Conservation (phyloP, 495 filamentous ascomycete genomes). For the Talaromyces borbonicus region DNA sequence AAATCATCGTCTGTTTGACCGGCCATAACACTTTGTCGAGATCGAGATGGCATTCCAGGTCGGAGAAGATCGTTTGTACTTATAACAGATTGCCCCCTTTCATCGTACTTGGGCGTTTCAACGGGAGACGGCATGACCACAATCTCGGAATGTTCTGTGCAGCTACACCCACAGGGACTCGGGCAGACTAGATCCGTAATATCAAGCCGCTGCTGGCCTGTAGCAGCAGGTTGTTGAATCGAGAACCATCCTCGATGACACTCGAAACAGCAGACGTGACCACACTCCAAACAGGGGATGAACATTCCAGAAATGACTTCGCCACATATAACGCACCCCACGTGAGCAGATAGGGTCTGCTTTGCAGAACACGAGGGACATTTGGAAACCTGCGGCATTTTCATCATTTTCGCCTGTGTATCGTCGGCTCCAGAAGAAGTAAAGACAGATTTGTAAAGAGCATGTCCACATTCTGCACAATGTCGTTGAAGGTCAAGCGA, state of each 20-base stretch:
- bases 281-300: conserved; percentile 41
- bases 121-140: conserved; percentile 3
- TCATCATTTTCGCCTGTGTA: conserved; percentile 14
- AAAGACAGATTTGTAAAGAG: conserved; percentile 33
- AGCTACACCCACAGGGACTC: conserved; percentile 41
- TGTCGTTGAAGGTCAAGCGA: conserved; percentile 35
- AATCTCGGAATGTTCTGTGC: conserved; percentile 27
- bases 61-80: conserved; percentile 16
- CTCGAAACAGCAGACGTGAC: conserved; percentile 41
- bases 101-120: neutral
- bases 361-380: conserved; percentile 31
- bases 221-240: conserved; percentile 2
- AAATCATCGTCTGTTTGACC: conserved; percentile 26
- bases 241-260: conserved; percentile 37
- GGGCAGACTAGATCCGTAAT: conserved; percentile 22
- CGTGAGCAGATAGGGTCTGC: conserved; percentile 27
- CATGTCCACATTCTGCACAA: conserved; percentile 33
- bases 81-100: neutral
- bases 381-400: conserved; percentile 12
- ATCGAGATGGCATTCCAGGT: conserved; percentile 10
- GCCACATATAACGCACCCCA: conserved; percentile 38
- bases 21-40: conserved; percentile 8
- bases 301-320: conserved; percentile 39
- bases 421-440: conserved; percentile 15
- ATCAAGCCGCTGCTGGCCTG: neutral